Evolutionary conservation across 495 filamentous ascomycete species (phyloP), one percentile per base, ranked within the genome.

Genomic region (Cercophora samala): DNA sequence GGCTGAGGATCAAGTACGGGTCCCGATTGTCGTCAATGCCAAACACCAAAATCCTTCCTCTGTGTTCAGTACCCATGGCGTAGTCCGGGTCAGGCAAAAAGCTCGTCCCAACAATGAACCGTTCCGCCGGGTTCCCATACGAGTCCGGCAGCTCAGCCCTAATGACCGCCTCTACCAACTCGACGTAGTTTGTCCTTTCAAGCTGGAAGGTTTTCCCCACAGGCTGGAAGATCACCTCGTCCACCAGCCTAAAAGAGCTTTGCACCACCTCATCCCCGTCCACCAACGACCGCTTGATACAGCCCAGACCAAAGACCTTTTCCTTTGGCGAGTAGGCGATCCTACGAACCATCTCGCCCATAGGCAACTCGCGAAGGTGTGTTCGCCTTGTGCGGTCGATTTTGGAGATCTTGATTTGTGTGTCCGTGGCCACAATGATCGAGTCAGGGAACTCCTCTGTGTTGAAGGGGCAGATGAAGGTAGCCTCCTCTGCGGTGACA

Each of bases 31-130:
- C 83, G 63, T 92, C 91, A 55, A 97, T 85, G 55, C 94, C 93
- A 66, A 98, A 86, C 0, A 98, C 82, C 9, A 97, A 72, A 21
- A 99, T 91, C 60, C 95, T 86, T 1, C 95, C 95, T 56, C 87
- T 82, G 18, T 85, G 81, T 11, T 83, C 78, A 37, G 74, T 72
- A 46, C 5, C 62, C 21, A 69, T 64, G 13, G 71, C 68, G 9
- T 58, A 55, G 11, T 75, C 74, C 15, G 82, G 82, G 42, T 93
- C 88, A 52, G 88, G 84, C 58, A 94, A 68, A 68, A 87, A 93
- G 37, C 90, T 88, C 17, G 96, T 97, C 9, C 95, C 95, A 2
- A 97, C 88, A 23, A 99, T 76, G 70, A 97, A 97, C 18, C 92
- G 81, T 73, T 99, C 95, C 2, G 84, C 86, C 4, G 81, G 83